A percentile compares a stretch with the other conserved stretches of the same genome.
These are phyloP conservation scores for Basipetospora chlamydospora DNA, from an alignment of 2,329 filamentous ascomycete genomes.

Conservation along the genomic window DNA sequence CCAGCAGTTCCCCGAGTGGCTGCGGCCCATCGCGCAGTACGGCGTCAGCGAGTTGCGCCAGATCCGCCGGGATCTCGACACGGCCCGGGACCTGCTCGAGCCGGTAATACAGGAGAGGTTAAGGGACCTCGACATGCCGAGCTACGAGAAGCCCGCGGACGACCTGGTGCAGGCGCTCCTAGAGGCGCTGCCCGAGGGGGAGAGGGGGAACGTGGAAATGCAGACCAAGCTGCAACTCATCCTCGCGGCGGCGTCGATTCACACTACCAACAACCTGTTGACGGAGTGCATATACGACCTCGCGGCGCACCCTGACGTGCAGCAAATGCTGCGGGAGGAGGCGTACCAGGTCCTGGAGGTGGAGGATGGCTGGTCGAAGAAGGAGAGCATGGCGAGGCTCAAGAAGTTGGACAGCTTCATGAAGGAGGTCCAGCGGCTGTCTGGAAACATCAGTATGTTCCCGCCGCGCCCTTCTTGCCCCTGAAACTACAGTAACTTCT, in stretches of 20 bases:
- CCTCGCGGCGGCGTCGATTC: slow-evolving; percentile 27
- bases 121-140: slow-evolving; percentile 22
- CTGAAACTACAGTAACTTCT: no score
- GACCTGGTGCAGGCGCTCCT: slow-evolving; percentile 31
- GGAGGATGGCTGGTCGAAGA: slow-evolving; percentile 25
- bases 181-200: slow-evolving; percentile 22
- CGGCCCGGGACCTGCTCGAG: slow-evolving; percentile 26
- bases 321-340: slow-evolving; percentile 33
- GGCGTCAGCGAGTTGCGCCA: slow-evolving; percentile 30
- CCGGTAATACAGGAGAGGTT: slow-evolving; percentile 32
- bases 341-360: slow-evolving; percentile 25
- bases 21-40: slow-evolving; percentile 30
- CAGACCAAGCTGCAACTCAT: slow-evolving; percentile 30
- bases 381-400: slow-evolving; percentile 27
- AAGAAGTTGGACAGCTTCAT: slow-evolving; percentile 35
- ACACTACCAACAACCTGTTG: slow-evolving; percentile 28
- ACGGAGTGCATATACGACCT: slow-evolving; percentile 37
- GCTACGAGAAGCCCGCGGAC: slow-evolving; percentile 21
- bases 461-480: not conserved
- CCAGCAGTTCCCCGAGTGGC: slow-evolving; percentile 35
- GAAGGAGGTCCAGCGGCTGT: slow-evolving; percentile 25
- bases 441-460: slow-evolving; percentile 26
- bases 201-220: slow-evolving; percentile 21
- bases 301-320: slow-evolving; percentile 28
- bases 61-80: slow-evolving; percentile 27